Conservation (phyloP, 192 early-diverging fungal species). For the Entomortierella lignicola region DNA sequence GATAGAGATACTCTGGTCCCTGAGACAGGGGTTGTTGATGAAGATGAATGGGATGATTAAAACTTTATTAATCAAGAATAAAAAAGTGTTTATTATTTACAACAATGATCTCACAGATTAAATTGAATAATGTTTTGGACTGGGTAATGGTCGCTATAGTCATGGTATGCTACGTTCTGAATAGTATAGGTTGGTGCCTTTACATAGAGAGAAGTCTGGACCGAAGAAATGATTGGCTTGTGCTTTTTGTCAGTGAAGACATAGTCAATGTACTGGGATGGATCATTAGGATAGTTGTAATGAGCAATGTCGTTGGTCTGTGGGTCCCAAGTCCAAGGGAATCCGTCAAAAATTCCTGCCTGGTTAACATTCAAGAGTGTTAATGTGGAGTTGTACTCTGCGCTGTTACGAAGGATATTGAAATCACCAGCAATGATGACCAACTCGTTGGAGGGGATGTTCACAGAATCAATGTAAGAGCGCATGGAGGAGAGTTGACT, state of each 20-base stretch:
- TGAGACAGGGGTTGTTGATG: constrained; percentile 35
- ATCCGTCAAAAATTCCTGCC: constrained; percentile 14
- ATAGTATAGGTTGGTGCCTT: constrained; percentile 21
- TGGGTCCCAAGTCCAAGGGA: constrained; percentile 36
- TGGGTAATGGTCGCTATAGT: constrained; percentile 47
- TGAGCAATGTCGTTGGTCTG: constrained; percentile 37
- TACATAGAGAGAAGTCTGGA: constrained; percentile 17
- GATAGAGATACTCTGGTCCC: constrained; percentile 48
- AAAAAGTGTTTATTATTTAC: constrained; percentile 1
- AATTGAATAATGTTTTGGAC: constrained; percentile 15
- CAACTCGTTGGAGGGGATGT: constrained; percentile 39
- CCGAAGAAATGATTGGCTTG: constrained; percentile 8
- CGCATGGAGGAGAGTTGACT: constrained; percentile 19
- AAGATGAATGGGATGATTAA: constrained; percentile 49
- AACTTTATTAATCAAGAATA: neutral
- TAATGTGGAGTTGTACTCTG: constrained; percentile 20
- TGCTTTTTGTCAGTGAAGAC: constrained; percentile 44
- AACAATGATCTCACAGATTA: neutral
- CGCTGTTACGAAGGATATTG: constrained; percentile 25
- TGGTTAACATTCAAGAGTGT: constrained; percentile 8
- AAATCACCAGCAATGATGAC: constrained; percentile 49
- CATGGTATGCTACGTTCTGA: constrained; percentile 26
- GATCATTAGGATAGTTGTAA: constrained; percentile 34
- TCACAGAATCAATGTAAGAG: constrained; percentile 23
- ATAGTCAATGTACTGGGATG: constrained; percentile 37